Evolutionary conservation across 2,329 filamentous ascomycete species (phyloP), one percentile per base, ranked within the genome.

Genomic region (Conoideocrella luteorostrata): DNA sequence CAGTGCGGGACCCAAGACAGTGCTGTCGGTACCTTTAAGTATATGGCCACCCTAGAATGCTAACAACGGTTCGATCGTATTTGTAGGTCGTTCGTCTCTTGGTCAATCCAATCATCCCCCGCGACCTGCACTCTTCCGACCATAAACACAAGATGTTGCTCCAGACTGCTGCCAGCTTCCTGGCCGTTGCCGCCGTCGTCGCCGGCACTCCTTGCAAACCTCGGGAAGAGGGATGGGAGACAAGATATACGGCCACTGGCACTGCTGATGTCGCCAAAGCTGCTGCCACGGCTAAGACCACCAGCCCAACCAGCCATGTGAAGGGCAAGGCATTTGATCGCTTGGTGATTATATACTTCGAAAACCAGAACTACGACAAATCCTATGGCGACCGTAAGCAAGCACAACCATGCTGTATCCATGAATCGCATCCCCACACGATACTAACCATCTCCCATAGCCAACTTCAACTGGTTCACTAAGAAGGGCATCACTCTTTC

Each of bases 241-340:
- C 61, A 20, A 50, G 47, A 24, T 72, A 75, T 59, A 80, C 77
- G 13, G 71, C 75, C 3, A 80, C 77, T 4, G 66, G 61, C 21
- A 58, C 70, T 15, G 59, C 67, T 17, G 67, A 68, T 36, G 77
- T 83, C 7, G 68, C 69, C 5, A 71, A 71, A 15, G 77, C 78
- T 21, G 71, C 71, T 41, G 80, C 80, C 7, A 83, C 77, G 2
- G 80, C 79, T 10, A 69, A 72, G 57, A 80, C 80, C 2, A 64
- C 66, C 48, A 79, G 77, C 48, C 78, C 81, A 2, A 78, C 74
- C 24, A 81, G 73, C 59, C 59, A 79, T 54, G 79, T 89, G 41
- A 73, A 78, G 57, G 87, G 87, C 49, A 79, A 82, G 57, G 79
- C 74, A 0, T 90, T 90, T 58, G 76, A 88, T 58, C 79, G 86